A percentile compares a stretch with the other conserved stretches of the same genome.
Evolutionary conservation across 768 basidiomycete species (phyloP).

Genomic region (Tricholoma bakamatsutake): DNA sequence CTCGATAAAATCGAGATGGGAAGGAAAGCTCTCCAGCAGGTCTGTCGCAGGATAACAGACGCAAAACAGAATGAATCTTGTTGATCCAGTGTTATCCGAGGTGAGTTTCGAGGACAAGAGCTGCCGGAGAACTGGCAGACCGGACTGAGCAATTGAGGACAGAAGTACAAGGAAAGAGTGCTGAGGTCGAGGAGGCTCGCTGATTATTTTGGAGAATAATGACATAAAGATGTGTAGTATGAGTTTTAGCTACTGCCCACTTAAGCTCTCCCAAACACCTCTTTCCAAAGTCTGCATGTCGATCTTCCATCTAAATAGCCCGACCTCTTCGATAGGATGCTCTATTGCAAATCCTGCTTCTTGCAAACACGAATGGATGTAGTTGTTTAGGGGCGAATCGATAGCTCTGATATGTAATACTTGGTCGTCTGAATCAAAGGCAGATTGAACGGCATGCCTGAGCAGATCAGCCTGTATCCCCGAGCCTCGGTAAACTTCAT

Average conservation of each 20-base stretch:
- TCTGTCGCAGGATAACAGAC: constrained; percentile 49
- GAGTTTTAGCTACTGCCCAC: neutral
- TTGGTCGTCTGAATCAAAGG: constrained; percentile 41
- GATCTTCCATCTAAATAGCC: constrained; percentile 54
- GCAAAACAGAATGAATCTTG: constrained; percentile 44
- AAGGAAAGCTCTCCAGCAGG: constrained; percentile 22
- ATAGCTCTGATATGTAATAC: constrained; percentile 41
- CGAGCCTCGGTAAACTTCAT: constrained; percentile 52
- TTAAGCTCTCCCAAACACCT: constrained; percentile 35
- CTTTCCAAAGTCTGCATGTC: constrained; percentile 38
- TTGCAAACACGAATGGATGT: constrained; percentile 39
- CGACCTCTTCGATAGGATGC: constrained; percentile 38
- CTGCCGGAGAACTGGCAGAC: constrained; percentile 48
- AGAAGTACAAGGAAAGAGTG: constrained; percentile 51
- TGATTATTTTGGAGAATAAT: constrained; percentile 13
- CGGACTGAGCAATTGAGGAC: constrained; percentile 53
- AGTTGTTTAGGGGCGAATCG: constrained; percentile 47
- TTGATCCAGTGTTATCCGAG: constrained; percentile 9
- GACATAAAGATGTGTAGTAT: constrained; percentile 13
- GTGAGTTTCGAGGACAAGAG: constrained; percentile 28
- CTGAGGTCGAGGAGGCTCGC: constrained; percentile 11
- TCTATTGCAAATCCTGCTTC: constrained; percentile 46
- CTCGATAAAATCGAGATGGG: constrained; percentile 25
- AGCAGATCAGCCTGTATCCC: constrained; percentile 64
- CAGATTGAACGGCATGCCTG: constrained; percentile 46